phyloP scores from a whole-genome alignment of 495 filamentous ascomycete genomes.

The Aspergillus conjunctus region DNA sequence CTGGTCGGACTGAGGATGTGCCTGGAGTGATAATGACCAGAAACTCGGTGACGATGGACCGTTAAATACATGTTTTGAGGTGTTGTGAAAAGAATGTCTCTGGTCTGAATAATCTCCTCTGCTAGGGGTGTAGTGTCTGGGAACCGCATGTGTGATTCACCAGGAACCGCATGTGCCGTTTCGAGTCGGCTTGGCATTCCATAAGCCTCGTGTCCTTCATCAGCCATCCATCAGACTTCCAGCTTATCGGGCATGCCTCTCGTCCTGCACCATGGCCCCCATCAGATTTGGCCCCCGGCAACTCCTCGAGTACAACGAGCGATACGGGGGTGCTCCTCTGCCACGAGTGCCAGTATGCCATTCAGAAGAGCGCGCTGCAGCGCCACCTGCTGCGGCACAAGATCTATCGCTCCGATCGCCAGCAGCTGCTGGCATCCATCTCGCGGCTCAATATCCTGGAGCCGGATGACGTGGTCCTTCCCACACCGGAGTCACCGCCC shows the following conservation, averaged over 20 bases:
- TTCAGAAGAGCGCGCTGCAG: conserved; percentile 17
- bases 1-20: too few species aligned
- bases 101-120: not conserved
- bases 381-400: conserved; percentile 19
- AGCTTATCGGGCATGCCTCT: not conserved
- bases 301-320: conserved; percentile 11
- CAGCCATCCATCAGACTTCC: too few species aligned
- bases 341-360: conserved; percentile 16
- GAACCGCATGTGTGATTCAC: not conserved
- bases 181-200: not conserved
- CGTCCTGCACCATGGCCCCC: not conserved
- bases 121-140: not conserved
- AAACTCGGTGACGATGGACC: too few species aligned
- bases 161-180: conserved; percentile 17
- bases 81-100: not conserved
- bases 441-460: not conserved
- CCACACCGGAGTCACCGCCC: not conserved
- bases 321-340: conserved; percentile 17
- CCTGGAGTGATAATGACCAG: too few species aligned
- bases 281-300: conserved; percentile 7
- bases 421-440: not conserved
- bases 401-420: conserved; percentile 16
- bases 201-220: too few species aligned
- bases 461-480: conserved; percentile 8
- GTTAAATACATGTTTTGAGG: too few species aligned